Conservation (phyloP, 495 filamentous ascomycete genomes). For the Neurospora sp. region DNA sequence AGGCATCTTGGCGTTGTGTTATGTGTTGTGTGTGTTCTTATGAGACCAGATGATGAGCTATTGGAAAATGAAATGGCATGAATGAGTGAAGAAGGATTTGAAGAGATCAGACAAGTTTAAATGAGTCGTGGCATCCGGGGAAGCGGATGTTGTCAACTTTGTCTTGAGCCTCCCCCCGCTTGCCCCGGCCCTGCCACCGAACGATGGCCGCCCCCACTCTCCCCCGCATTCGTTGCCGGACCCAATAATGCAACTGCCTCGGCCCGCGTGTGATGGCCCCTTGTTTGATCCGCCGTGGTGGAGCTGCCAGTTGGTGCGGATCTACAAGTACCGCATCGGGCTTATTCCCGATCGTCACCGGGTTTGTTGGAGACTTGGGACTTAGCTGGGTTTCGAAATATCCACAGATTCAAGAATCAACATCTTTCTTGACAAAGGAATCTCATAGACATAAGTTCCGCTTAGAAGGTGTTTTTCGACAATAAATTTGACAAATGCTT, state of each 20-base stretch:
- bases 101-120: background rate
- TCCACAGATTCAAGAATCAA: background rate
- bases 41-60: background rate
- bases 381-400: no score
- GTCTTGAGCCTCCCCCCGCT: background rate
- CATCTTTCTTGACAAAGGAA: background rate
- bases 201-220: background rate
- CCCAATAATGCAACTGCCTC: conserved; percentile 15
- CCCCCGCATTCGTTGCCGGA: background rate
- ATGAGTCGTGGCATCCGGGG: background rate
- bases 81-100: background rate
- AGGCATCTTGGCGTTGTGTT: conserved; percentile 27
- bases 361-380: background rate
- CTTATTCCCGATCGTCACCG: background rate
- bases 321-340: background rate
- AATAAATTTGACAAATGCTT: background rate
- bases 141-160: background rate
- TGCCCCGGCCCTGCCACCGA: background rate
- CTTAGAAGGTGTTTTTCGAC: background rate
- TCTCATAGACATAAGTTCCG: background rate
- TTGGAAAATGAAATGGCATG: background rate
- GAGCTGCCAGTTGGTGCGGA: background rate
- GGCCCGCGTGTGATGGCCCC: conserved; percentile 1
- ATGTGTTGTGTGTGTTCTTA: background rate
- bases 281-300: background rate